Evolutionary conservation across 2,329 filamentous ascomycete genomes (phyloP).

Genomic region (Epichloe hybrida): DNA sequence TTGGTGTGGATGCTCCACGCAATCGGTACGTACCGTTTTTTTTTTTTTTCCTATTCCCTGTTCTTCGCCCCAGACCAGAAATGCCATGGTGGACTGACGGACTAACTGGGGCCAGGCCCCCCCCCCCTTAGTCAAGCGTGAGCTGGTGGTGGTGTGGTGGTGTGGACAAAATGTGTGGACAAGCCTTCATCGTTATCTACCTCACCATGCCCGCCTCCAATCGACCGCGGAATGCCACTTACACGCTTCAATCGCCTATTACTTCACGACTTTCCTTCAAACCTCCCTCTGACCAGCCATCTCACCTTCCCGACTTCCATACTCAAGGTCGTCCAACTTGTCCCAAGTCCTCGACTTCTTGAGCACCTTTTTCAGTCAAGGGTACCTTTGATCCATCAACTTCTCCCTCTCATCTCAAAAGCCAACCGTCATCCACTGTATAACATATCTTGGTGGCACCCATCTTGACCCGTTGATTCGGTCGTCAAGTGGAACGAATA

Average conservation of each 20-base stretch:
- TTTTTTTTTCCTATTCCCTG: constrained; percentile 1
- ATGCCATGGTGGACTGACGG: background rate
- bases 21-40: constrained; percentile 14
- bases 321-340: background rate
- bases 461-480: constrained; percentile 38
- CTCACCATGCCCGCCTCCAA: constrained; percentile 13
- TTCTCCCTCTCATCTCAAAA: background rate
- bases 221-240: constrained; percentile 6
- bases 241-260: constrained; percentile 12
- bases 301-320: background rate
- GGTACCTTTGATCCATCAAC: background rate
- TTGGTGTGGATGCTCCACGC: constrained; percentile 23
- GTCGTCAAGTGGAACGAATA: constrained; percentile 23
- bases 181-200: constrained; percentile 12
- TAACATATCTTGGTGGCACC: background rate
- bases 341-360: no score
- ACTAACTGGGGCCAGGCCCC: background rate
- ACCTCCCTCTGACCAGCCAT: constrained; percentile 2
- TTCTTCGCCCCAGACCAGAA: background rate
- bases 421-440: background rate
- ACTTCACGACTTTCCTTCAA: constrained; percentile 26
- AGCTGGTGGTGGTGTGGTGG: background rate
- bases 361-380: constrained; percentile 2
- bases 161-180: background rate
- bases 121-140: background rate